phyloP scores from a whole-genome alignment of 116 monocot species.

The Posidonia oceanica region DNA sequence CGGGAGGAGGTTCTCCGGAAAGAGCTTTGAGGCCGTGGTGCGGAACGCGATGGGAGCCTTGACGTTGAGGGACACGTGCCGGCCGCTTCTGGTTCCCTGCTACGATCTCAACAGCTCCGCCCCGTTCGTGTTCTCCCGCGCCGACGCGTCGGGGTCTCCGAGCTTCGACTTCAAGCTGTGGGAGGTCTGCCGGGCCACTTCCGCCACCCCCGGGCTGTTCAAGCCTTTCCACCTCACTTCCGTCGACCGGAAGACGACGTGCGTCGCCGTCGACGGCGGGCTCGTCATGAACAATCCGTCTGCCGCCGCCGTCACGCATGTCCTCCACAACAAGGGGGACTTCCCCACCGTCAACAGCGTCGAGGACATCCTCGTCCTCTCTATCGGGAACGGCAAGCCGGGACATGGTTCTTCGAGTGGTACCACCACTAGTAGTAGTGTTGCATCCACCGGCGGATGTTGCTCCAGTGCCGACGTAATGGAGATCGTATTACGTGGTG shows the following conservation, averaged over 20 bases:
- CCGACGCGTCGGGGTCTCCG: constrained; percentile 22
- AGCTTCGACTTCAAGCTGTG: constrained; percentile 39
- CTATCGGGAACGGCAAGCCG: constrained; percentile 23
- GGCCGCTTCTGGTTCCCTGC: constrained; percentile 37
- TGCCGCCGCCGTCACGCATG: constrained; percentile 50
- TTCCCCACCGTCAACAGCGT: constrained; percentile 38
- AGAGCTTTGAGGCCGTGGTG: constrained; percentile 11
- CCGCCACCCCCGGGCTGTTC: constrained; percentile 22
- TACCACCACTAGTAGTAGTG: no score
- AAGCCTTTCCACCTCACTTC: constrained; percentile 14
- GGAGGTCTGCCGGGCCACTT: constrained; percentile 27
- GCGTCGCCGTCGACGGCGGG: constrained; percentile 38
- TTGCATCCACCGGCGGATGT: not conserved
- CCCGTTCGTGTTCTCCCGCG: constrained; percentile 39
- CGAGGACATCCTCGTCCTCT: constrained; percentile 42
- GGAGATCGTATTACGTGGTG: constrained; percentile 22
- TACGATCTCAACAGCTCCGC: constrained; percentile 30
- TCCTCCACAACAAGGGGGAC: constrained; percentile 49
- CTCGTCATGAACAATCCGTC: constrained; percentile 45
- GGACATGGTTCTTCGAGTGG: no score
- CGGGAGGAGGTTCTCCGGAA: not conserved
- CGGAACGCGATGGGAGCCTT: constrained; percentile 1
- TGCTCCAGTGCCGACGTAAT: constrained; percentile 5
- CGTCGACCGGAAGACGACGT: constrained; percentile 25
- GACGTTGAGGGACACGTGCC: constrained; percentile 19